Evolutionary conservation across 1,139 yeast species (phyloP).

Genomic region (Scheffersomyces parashehatae): DNA sequence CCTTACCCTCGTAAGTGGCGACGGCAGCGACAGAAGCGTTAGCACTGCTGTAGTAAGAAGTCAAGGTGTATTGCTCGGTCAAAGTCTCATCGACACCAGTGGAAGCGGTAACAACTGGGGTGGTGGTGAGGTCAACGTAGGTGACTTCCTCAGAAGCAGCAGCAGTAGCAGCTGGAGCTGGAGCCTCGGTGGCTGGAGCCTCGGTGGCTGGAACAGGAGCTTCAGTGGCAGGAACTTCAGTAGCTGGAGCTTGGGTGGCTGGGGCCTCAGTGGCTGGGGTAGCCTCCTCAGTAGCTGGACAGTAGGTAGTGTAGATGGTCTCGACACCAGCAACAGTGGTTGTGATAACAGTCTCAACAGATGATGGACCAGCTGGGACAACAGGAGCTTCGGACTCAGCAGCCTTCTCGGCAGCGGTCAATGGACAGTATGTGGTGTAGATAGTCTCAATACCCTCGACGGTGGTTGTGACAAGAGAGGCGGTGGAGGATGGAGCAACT

Average conservation of each 20-base stretch:
- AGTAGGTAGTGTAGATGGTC: conserved; percentile 21
- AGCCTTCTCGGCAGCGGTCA: conserved; percentile 20
- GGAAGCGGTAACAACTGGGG: conserved; percentile 38
- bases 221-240: conserved; percentile 18
- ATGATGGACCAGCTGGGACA: conserved; percentile 12
- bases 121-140: conserved; percentile 22
- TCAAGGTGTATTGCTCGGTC: conserved; percentile 34
- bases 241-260: conserved; percentile 15
- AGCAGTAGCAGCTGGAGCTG: conserved; percentile 12
- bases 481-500: conserved; percentile 19
- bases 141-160: conserved; percentile 15
- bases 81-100: conserved; percentile 38
- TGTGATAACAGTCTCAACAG: conserved; percentile 13
- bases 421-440: conserved; percentile 53
- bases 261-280: conserved; percentile 13
- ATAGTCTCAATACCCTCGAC: conserved; percentile 42
- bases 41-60: conserved; percentile 23
- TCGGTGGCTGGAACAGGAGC: conserved; percentile 10
- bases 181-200: conserved; percentile 5
- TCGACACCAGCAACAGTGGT: conserved; percentile 15
- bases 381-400: conserved; percentile 14
- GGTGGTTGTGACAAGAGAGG: conserved; percentile 40
- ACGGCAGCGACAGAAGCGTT: conserved; percentile 14
- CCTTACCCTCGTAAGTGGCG: conserved; percentile 30
- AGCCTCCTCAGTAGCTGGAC: conserved; percentile 21